phyloP scores from a whole-genome alignment of 2,329 filamentous ascomycete genomes.

The Diaporthe destruens region DNA sequence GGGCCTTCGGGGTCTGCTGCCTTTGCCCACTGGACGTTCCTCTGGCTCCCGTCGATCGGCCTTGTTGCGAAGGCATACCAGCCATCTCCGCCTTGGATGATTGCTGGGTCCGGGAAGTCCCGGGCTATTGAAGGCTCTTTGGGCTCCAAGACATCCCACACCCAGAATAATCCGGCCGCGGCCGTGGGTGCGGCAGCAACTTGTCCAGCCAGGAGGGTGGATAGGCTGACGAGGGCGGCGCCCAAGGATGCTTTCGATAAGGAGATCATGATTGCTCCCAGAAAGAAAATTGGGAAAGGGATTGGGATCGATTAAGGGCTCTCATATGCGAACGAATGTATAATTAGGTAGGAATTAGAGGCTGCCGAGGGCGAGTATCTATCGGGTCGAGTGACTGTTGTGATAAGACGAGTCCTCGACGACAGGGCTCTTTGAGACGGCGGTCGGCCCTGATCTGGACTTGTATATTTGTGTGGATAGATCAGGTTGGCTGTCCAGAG shows the following conservation, averaged over 20 bases:
- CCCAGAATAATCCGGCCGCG: conserved; percentile 21
- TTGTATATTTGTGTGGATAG: background rate
- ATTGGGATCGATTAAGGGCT: conserved; percentile 4
- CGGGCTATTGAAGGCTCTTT: conserved; percentile 35
- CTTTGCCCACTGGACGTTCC: conserved; percentile 58
- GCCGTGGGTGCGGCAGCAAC: conserved; percentile 26
- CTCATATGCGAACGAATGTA: background rate
- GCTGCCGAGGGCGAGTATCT: background rate
- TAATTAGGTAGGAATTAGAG: background rate
- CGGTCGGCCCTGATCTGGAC: conserved; percentile 22
- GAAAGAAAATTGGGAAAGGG: too few species aligned
- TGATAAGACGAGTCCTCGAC: conserved; percentile 3
- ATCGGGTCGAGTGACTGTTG: background rate
- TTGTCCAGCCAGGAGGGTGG: conserved; percentile 25
- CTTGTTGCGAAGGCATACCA: conserved; percentile 70
- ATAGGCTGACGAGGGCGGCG: conserved; percentile 27
- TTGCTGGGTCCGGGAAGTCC: conserved; percentile 68
- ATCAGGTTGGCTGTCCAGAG: conserved; percentile 8
- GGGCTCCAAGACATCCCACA: conserved; percentile 15
- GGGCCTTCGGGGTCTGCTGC: conserved; percentile 61
- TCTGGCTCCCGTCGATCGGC: conserved; percentile 27
- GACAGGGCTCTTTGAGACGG: conserved; percentile 12
- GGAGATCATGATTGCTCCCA: conserved; percentile 26
- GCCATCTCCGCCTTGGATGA: conserved; percentile 61
- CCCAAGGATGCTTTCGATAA: conserved; percentile 4